Evolutionary conservation across 345 rosid genomes (phyloP), one percentile per base, ranked within the genome.

Genomic region (Dimocarpus longan): DNA sequence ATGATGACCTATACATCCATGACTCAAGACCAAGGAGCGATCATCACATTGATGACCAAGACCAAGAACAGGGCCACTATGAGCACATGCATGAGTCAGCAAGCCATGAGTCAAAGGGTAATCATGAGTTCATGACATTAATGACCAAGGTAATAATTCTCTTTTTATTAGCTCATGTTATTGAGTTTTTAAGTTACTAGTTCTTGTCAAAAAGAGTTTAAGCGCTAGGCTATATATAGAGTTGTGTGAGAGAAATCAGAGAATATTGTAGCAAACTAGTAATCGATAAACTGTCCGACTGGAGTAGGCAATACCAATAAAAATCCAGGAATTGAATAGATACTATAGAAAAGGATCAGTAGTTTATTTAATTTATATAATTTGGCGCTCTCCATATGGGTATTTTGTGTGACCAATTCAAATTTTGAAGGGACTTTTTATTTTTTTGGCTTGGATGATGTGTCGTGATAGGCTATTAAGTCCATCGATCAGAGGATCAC

Each of bases 221-320:
- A 3, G 15, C 8, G 54, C 21, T 39, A 43, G 5, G 26, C n/a
- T 26, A 73, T 65, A 76, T 79, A 82, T 79, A 79, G 63, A 7
- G 57, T 52, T 40, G 5, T n/a, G n/a, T 39, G n/a, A 26, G 48
- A 10, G 57, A 15, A 18, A 46, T 15, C 3, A 3, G 18, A n/a
- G n/a, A 71, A 42, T 56, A 9, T 10, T 21, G 48, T 32, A 22
- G 9, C 42, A 52, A 10, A 10, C 21, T 15, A 16, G 65, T 10
- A n/a, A 21, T n/a, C 2, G 65, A 13, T 10, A 28, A 39, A 8
- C 59, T 67, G 74, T 65, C 80, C 82, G 88, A 82, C 84, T 42
- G 10, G 10, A 19, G 81, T 75, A 75, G 88, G 84, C 82, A 80
- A 10, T 57, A 69, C 39, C 56, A 46, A 62, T 7, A n/a, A 22